phyloP scores from a whole-genome alignment of 192 early-diverging fungal species.

The Geranomyces michiganensis region DNA sequence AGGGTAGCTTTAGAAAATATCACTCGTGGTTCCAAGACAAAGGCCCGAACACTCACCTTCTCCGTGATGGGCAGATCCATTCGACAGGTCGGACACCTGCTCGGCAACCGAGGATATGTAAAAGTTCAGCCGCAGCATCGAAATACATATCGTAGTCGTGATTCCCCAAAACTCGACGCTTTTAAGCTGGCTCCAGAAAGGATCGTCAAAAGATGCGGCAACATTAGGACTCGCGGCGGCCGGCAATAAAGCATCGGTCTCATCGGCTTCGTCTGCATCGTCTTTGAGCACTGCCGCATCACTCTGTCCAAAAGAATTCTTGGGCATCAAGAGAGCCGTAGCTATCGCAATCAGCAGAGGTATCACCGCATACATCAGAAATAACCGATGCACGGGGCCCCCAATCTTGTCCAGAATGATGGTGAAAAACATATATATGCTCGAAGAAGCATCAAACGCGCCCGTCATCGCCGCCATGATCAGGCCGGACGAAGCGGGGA shows the following conservation, averaged over 20 bases:
- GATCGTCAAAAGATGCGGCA: neutral
- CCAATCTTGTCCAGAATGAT: neutral
- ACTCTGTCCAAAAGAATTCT: conserved; percentile 19
- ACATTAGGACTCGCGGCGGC: neutral
- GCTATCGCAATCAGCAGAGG: conserved; percentile 13
- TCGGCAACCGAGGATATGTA: conserved; percentile 23
- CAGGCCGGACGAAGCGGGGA: conserved; percentile 11
- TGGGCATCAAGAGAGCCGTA: conserved; percentile 20
- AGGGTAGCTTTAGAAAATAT: neutral
- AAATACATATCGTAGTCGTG: conserved; percentile 15
- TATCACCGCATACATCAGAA: conserved; percentile 3
- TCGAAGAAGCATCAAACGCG: conserved; percentile 26
- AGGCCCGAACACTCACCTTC: neutral
- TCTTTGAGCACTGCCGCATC: conserved; percentile 7
- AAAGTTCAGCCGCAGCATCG: conserved; percentile 29
- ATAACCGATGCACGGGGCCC: neutral
- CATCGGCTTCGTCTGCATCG: neutral
- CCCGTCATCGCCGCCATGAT: conserved; percentile 34
- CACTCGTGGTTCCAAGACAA: too few relatives aligned
- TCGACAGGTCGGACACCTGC: conserved; percentile 10
- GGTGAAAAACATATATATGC: conserved; percentile 16
- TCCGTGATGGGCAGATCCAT: neutral
- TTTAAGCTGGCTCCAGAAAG: conserved; percentile 21
- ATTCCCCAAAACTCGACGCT: conserved; percentile 24
- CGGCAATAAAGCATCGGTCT: conserved; percentile 7